phyloP scores from a whole-genome alignment of 305 asterid species.

The Solanum hybrid region DNA sequence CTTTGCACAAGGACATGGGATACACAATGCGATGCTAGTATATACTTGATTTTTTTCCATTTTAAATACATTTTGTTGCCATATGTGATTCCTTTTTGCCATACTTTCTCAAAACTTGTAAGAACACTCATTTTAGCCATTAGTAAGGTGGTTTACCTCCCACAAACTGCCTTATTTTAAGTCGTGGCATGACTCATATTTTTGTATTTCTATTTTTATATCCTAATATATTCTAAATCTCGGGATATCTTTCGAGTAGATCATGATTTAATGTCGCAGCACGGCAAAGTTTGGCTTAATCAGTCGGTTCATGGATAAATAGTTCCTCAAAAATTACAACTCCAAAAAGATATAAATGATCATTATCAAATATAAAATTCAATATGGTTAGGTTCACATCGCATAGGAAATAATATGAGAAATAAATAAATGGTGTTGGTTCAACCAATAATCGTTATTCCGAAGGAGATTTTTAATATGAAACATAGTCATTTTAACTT shows the following conservation, averaged over 20 bases:
- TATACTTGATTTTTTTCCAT: too few species aligned
- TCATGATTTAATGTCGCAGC: not conserved
- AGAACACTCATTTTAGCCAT: not conserved
- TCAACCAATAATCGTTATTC: not conserved
- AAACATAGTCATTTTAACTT: too few species aligned
- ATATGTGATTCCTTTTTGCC: too few species aligned
- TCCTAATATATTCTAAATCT: not conserved
- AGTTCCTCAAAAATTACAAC: not conserved
- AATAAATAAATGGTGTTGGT: not conserved
- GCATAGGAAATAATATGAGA: not conserved
- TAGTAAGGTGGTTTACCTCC: not conserved
- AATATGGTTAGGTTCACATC: not conserved
- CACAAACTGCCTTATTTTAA: too few species aligned
- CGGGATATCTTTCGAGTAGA: not conserved
- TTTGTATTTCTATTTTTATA: not conserved
- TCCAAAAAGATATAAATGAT: not conserved
- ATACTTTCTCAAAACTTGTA: not conserved
- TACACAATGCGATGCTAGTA: not conserved
- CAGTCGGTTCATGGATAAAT: not conserved
- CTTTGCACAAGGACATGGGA: not conserved
- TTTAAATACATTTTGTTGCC: too few species aligned
- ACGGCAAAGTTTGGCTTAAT: not conserved
- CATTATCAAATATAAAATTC: not conserved
- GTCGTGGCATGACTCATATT: not conserved
- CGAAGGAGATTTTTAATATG: not conserved